These are phyloP conservation scores for Scheffersomyces illinoinensis DNA, from an alignment of 1,139 yeast species.

Conservation along the genomic window DNA sequence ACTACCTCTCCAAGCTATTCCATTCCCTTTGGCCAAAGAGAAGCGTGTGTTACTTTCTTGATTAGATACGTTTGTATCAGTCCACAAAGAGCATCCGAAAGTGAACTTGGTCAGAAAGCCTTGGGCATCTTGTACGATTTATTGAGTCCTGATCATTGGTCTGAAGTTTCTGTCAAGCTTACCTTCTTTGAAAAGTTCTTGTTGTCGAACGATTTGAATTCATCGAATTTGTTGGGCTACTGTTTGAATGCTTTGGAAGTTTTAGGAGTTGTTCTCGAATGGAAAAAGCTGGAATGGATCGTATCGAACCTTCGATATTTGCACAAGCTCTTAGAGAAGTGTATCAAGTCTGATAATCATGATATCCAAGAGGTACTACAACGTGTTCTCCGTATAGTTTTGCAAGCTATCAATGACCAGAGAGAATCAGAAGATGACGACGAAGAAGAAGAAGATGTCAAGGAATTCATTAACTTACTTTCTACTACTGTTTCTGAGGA, in stretches of 20 bases:
- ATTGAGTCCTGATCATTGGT: conserved; percentile 75
- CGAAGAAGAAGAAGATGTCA: conserved; percentile 58
- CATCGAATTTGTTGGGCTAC: conserved; percentile 62
- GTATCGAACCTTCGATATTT: conserved; percentile 65
- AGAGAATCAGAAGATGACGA: conserved; percentile 49
- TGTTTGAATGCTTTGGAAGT: conserved; percentile 92
- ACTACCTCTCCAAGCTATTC: conserved; percentile 48
- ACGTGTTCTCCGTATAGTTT: conserved; percentile 65
- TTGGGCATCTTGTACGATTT: conserved; percentile 72
- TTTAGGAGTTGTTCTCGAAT: conserved; percentile 77
- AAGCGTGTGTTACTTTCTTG: conserved; percentile 88
- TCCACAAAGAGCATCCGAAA: conserved; percentile 82
- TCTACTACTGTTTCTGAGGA: conserved; percentile 79
- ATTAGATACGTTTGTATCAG: conserved; percentile 87
- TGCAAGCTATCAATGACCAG: conserved; percentile 58
- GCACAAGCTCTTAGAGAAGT: conserved; percentile 75
- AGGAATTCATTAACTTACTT: conserved; percentile 61
- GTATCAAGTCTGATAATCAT: conserved; percentile 79
- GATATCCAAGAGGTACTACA: conserved; percentile 83
- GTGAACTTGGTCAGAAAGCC: conserved; percentile 80
- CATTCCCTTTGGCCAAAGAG: conserved; percentile 80
- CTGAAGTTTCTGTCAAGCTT: conserved; percentile 81
- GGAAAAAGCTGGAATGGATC: conserved; percentile 79
- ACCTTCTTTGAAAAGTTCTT: conserved; percentile 85
- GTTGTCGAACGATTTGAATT: conserved; percentile 72